phyloP scores from a whole-genome alignment of 768 basidiomycete species.

The Sporobolomyces phaffii region DNA sequence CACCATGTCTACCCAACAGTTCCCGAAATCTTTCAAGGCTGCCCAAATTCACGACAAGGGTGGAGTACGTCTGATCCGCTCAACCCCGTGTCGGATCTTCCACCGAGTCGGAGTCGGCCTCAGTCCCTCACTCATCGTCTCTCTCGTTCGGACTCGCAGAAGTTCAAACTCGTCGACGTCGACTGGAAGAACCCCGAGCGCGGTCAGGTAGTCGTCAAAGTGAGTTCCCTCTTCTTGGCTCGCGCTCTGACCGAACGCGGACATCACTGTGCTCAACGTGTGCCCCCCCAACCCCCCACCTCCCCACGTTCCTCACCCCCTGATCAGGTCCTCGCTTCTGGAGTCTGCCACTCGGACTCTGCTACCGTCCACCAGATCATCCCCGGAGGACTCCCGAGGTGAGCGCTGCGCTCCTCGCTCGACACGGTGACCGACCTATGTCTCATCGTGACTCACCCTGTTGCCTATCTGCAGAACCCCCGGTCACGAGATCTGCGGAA shows the following conservation, averaged over 20 bases:
- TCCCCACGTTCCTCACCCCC: neutral
- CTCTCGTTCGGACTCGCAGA: neutral
- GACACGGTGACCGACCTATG: too few relatives aligned
- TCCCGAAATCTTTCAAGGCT: constrained; percentile 7
- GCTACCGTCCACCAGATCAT: constrained; percentile 14
- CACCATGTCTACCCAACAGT: neutral
- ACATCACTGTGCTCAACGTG: neutral
- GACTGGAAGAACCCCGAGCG: constrained; percentile 10
- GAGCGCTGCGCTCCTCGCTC: too few relatives aligned
- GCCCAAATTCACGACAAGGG: constrained; percentile 15
- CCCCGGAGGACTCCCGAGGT: constrained; percentile 14
- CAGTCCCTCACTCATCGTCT: too few relatives aligned
- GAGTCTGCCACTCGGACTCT: constrained; percentile 31
- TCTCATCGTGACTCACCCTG: too few relatives aligned
- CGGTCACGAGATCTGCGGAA: constrained; percentile 40
- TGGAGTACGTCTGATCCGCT: neutral
- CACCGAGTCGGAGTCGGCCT: too few relatives aligned
- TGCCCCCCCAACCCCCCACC: neutral
- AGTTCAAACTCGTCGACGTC: constrained; percentile 5
- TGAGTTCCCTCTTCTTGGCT: neutral
- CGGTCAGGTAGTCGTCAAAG: constrained; percentile 19
- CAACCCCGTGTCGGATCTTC: neutral
- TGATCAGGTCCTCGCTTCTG: constrained; percentile 22
- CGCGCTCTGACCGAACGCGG: neutral
- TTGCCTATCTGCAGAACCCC: neutral